Conservation (phyloP, 2,329 filamentous ascomycete genomes). For the Clonostachys solani region DNA sequence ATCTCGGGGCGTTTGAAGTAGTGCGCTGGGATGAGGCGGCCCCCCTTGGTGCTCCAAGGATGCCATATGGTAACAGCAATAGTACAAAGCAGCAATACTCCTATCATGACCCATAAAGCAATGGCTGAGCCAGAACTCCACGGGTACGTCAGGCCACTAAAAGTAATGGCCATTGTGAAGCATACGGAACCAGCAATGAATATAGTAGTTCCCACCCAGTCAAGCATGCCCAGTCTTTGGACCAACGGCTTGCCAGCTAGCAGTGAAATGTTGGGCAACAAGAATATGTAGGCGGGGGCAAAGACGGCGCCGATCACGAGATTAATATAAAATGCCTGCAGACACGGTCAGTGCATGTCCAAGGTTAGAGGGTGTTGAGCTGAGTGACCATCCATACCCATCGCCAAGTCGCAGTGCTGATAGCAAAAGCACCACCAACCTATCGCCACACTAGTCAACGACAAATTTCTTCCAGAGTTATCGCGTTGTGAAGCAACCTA, state of each 20-base stretch:
- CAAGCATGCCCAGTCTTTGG: constrained; percentile 25
- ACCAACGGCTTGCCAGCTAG: constrained; percentile 5
- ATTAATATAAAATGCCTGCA: constrained; percentile 44
- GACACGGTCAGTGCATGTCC: not conserved
- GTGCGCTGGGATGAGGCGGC: too few relatives aligned
- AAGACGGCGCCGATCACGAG: constrained; percentile 34
- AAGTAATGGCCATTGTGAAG: constrained; percentile 38
- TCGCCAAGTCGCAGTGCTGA: constrained; percentile 4
- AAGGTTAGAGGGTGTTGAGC: constrained; percentile 19
- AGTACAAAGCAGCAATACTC: constrained; percentile 32
- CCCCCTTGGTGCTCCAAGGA: constrained; percentile 12
- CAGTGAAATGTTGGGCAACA: constrained; percentile 11
- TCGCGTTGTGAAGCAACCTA: constrained; percentile 8
- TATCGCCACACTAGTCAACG: not conserved
- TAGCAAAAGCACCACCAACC: constrained; percentile 32
- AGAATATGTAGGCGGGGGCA: constrained; percentile 13
- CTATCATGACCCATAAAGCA: constrained; percentile 34
- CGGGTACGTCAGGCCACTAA: constrained; percentile 36
- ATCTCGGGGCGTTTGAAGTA: not conserved
- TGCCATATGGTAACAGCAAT: constrained; percentile 28
- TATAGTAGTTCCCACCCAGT: constrained; percentile 34
- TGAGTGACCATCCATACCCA: constrained; percentile 28
- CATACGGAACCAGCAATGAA: constrained; percentile 28
- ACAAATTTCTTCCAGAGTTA: too few relatives aligned
- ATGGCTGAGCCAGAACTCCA: constrained; percentile 38